These are phyloP conservation scores for Vaccinium corymbosum DNA, from an alignment of 148 eudicot species.

Conservation along the genomic window DNA sequence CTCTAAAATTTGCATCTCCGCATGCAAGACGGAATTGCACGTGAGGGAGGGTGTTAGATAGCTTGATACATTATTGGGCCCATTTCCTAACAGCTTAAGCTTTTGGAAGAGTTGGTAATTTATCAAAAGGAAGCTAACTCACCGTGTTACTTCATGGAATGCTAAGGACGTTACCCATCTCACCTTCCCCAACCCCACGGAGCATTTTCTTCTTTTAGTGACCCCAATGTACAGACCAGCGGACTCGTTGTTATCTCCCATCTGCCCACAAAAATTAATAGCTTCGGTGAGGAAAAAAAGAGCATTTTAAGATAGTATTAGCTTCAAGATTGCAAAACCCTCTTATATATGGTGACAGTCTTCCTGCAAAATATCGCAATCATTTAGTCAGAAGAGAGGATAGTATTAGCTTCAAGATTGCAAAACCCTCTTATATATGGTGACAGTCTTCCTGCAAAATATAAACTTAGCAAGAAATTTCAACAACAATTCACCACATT, in stretches of 20 bases:
- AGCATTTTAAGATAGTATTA: neutral
- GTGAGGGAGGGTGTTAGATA: too few relatives aligned
- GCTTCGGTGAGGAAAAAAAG: neutral
- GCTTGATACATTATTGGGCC: too few relatives aligned
- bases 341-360: neutral
- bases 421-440: neutral
- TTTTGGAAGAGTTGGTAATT: too few relatives aligned
- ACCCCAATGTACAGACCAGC: slow-evolving; percentile 67
- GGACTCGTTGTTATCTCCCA: slow-evolving; percentile 34
- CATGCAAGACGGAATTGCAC: too few relatives aligned
- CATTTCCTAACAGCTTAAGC: too few relatives aligned
- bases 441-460: neutral
- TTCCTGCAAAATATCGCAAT: neutral
- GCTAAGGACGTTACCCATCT: slow-evolving; percentile 47
- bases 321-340: slow-evolving; percentile 6
- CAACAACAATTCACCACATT: neutral
- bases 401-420: slow-evolving; percentile 6
- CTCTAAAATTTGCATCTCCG: too few relatives aligned
- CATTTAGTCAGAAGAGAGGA: neutral
- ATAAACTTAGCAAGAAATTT: neutral
- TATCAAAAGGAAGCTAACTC: slow-evolving; percentile 23
- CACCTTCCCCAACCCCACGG: slow-evolving; percentile 52
- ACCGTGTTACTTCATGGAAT: slow-evolving; percentile 71
- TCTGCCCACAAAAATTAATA: slow-evolving; percentile 37
- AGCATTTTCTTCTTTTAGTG: slow-evolving; percentile 69